Evolutionary conservation across 179 eudicot species (phyloP), one percentile per base, ranked within the genome.

Genomic region (Kewa caespitosa): DNA sequence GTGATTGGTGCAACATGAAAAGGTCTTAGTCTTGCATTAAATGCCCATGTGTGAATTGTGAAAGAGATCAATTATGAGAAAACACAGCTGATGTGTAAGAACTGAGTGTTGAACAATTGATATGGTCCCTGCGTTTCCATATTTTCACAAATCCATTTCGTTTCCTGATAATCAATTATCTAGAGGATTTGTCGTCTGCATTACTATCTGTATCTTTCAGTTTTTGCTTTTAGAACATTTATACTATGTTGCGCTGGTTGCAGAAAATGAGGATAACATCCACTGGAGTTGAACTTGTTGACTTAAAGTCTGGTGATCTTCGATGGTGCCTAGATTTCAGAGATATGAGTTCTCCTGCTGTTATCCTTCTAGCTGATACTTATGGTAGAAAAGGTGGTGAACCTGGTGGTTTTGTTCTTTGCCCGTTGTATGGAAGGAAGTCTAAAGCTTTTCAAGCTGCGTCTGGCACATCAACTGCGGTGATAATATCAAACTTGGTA

Each of bases 301-400:
- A 93, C 25, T 52, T 84, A 82, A 93, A 86, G 81, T 86, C 97
- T 78, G 97, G 99, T 65, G 92, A 95, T 78, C 93, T 91, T 73
- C 90, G 92, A 42, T 95, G 99, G 99, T 93, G 96, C 84, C 85
- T 93, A 82, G 97, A 93, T 85, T 95, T 93, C 81, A 95, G 99
- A 86, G 99, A 95, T 81, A 95, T 91, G 97, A 83, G 86, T 76
- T 87, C 92, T n/a, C 98, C 99, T 69, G 97, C 97, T 63, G 82
- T 95, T 54, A 73, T 95, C 62, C 85, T 89, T 81, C 89, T 95
- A 41, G 84, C 98, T 72, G 92, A 95, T 81, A 79, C 89, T 63
- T 89, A 83, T 79, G 99, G 99, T 65, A 89, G 87, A 80, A 92
- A 86, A 85, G 86, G 84, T 52, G 75, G 72, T 31, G 99, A 93